phyloP scores from a whole-genome alignment of 257 asterid genomes.

The Coffea canephora region DNA sequence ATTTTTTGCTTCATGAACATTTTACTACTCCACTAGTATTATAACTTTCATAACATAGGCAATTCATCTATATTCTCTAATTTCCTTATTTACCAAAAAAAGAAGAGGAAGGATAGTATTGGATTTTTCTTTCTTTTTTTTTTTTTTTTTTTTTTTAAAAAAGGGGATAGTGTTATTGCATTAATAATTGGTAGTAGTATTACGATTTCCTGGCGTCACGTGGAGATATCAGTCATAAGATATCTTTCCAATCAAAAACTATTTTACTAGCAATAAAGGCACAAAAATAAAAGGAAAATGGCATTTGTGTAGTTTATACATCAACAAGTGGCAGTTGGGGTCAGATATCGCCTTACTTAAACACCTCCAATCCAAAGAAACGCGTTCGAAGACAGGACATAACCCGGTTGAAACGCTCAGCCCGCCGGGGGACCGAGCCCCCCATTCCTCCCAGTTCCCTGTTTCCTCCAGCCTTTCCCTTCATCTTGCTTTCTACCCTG shows the following conservation, averaged over 20 bases:
- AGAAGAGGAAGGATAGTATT: no score
- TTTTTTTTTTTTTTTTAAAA: no score
- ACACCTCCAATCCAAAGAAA: conserved; percentile 23
- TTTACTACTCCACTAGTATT: no score
- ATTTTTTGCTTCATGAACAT: no score
- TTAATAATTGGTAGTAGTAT: background rate
- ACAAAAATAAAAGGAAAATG: conserved; percentile 7
- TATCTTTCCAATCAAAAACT: background rate
- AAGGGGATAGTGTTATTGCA: no score
- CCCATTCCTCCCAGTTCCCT: background rate
- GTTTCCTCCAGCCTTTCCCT: background rate
- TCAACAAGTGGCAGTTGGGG: conserved; percentile 22
- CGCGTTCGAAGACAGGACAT: conserved; percentile 24
- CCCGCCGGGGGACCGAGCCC: background rate
- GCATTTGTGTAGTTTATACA: conserved; percentile 35
- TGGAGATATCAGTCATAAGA: background rate
- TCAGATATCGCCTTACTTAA: conserved; percentile 39
- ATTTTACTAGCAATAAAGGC: background rate
- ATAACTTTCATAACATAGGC: no score
- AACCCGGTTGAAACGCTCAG: conserved; percentile 21
- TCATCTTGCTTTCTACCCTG: background rate
- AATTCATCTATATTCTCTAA: no score
- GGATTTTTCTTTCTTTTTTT: no score
- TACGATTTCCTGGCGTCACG: background rate
- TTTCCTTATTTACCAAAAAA: no score